Percentiles rank a stretch among this genome's conserved stretches.
Conservation (phyloP, 441 rosid species). For the Metrosideros polymorpha region DNA sequence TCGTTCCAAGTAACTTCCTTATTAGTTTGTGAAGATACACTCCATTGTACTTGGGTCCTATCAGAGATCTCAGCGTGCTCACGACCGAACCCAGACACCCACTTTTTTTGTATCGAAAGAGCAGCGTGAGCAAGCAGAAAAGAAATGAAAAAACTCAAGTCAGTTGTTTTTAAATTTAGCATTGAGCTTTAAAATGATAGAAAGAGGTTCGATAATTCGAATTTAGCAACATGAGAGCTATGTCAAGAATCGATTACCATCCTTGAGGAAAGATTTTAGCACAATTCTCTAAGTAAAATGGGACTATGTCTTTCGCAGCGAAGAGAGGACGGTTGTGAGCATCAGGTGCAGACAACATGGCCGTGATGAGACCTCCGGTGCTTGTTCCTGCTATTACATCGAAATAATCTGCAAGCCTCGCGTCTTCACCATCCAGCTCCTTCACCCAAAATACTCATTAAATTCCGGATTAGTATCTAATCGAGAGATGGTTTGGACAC, state of each 20-base stretch:
- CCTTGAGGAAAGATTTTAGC: slow-evolving; percentile 17
- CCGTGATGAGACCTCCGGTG: slow-evolving; percentile 11
- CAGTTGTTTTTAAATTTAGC: neutral
- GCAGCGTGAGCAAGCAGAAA: neutral
- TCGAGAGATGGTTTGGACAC: neutral
- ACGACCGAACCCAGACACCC: neutral
- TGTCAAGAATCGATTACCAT: neutral
- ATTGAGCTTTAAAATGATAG: neutral
- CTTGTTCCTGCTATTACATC: slow-evolving; percentile 10
- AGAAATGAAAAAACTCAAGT: neutral
- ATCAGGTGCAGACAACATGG: slow-evolving; percentile 18
- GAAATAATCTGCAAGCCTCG: slow-evolving; percentile 14
- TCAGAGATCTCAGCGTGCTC: neutral
- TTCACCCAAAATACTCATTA: neutral
- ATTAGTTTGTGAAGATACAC: neutral
- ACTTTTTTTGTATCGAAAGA: neutral
- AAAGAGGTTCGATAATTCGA: neutral
- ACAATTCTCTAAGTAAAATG: slow-evolving; percentile 10
- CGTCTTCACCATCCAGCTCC: slow-evolving; percentile 15
- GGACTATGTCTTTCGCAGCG: slow-evolving; percentile 11
- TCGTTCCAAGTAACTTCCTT: neutral
- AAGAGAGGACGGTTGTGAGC: slow-evolving; percentile 6
- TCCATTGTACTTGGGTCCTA: slow-evolving; percentile 13
- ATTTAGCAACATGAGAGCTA: neutral
- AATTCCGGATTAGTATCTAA: neutral